These are phyloP conservation scores for Neofusicoccum ribis DNA, from an alignment of 2,329 filamentous ascomycete genomes.

Conservation along the genomic window DNA sequence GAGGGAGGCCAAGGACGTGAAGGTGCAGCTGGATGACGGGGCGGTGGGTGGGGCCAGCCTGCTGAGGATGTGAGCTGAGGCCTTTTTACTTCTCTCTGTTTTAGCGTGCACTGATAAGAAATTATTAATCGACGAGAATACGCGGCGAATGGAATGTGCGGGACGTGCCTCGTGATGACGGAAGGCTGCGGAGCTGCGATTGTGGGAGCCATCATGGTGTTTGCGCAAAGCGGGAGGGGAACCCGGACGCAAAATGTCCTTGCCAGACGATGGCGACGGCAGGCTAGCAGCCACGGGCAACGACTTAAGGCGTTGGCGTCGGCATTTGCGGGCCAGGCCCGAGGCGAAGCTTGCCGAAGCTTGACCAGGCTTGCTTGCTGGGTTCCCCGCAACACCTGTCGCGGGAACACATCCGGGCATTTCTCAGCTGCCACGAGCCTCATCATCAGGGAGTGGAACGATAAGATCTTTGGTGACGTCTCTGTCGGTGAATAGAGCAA, in stretches of 20 bases:
- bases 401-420: no score
- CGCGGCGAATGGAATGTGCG: not conserved
- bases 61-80: not conserved
- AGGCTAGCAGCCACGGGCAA: not conserved
- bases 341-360: slow-evolving; percentile 10
- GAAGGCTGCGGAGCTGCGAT: not conserved
- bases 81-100: not conserved
- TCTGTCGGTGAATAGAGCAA: no score
- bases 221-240: no score
- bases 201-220: no score
- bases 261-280: not conserved
- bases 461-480: no score
- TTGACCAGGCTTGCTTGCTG: not conserved
- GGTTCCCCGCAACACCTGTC: not conserved
- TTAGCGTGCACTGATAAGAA: not conserved
- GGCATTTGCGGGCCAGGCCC: not conserved
- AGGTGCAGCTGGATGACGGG: not conserved
- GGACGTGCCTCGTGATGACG: no score
- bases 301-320: not conserved
- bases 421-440: not conserved
- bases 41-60: not conserved
- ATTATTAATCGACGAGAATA: not conserved
- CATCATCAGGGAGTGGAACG: not conserved
- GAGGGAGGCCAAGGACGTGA: slow-evolving; percentile 12
- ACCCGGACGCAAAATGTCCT: not conserved